Base-by-base conservation (phyloP, 305 asterid species). In the Rubia tinctorum region DNA sequence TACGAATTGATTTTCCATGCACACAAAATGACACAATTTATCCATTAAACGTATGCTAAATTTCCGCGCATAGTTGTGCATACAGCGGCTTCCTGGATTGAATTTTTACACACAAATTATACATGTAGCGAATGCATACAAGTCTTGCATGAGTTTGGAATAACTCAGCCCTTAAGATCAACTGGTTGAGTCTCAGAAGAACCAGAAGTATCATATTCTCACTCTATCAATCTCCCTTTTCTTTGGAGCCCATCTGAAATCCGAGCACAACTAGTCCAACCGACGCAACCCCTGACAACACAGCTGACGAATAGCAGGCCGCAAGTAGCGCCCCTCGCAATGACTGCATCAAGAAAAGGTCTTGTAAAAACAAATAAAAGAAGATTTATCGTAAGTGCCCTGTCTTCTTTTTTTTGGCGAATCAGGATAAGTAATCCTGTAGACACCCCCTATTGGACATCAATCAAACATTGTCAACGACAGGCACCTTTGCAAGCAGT, bases 251-350 rank as follows among this genome's bases (percentile, higher is more conserved):
- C 69, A 94, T 84, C 71, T 81, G 93, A 59, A 86, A 85, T 74
- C 83, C 97, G 34, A 85, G 90, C 69, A 94, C 80, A 73, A 94
- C 70, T 64, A 94, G 97, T 71, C 95, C 99, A 15, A 82, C 73
- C 7, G 82, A 56, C 13, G 96, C 53, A 74, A 88, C 77, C 70
- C 76, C 96, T 5, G 95, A 88, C 70, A 91, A 76, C 80, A 89
- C 2, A 4, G 95, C 80, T 6, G 97, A 91, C 15, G 89, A 71
- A 79, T 90, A 94, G 86, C 69, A 86, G 18, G 86, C 22, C 37
- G 80, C 86, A 76, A 91, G 88, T 44, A 94, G 79, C 51, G 91
- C 79, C 71, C 84, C 91, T 58, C 97, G 94, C 76, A 94, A 85
- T 9, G 99, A 90, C 97, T 94, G 93, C 88, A 83, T 13, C 66